Base-by-base conservation (phyloP, 208 protist species). In the Leishmania major region DNA sequence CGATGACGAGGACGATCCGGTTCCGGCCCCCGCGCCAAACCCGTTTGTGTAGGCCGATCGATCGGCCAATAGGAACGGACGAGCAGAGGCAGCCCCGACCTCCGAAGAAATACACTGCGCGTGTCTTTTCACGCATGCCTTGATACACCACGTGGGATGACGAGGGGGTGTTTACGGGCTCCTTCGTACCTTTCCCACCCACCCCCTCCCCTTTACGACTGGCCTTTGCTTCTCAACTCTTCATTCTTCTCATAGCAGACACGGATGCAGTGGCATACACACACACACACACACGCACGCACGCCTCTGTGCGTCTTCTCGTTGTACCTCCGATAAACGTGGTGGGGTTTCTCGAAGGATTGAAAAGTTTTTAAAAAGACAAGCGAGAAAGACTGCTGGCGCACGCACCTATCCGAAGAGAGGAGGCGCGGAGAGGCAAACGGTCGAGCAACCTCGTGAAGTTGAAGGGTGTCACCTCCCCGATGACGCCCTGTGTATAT, bases 1-100 rank as follows among this genome's bases (percentile, higher is more conserved):
- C 19, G 69, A 77, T 40, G 75, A 85, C 19, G 83, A 84, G 45
- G 83, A 87, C 51, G 83, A 87, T 22, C 80, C 82, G 0, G 64
- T 84, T 11, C 83, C 86, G 7, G 77, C 62, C 25, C 77, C 71
- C 28, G 80, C 83, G 35, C 86, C 86, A 5, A 87, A 87, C 69
- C 86, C 83, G 28, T 87, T 89, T 57, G 80, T 87, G 67, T 85
- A 84, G 57, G 19, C 22, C 8, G 43, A 49, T 53, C 17, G 22
- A 73, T 53, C 43, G 43, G 6, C 11, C 25, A 35, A 49, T 47
- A 7, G 19, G 15, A 47, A 45, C 4, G 35, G 49, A 11, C 77
- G 75, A 73, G 11, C 4, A 43, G 3, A 25, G 69, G 37, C 40
- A n/a, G 69, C 25, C 22, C 8, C 6, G 22, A 15, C 40, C 25